A percentile compares a stretch with the other conserved stretches of the same genome.
Conservation (phyloP, 768 basidiomycete species). For the Leccinum subtestaceum region DNA sequence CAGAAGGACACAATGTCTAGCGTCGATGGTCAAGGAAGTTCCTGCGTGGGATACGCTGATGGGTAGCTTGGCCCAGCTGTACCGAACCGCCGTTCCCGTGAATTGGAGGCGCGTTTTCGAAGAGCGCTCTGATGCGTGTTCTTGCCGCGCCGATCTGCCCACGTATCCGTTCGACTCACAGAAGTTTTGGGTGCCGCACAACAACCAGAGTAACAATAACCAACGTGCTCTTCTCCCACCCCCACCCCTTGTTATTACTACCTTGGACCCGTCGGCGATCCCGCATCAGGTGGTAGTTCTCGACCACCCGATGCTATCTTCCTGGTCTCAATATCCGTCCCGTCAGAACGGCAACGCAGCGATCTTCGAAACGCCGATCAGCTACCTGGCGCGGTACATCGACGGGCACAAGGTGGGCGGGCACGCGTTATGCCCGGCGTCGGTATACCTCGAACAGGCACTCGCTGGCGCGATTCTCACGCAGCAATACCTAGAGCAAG, state of each 20-base stretch:
- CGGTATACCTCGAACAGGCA: constrained; percentile 59
- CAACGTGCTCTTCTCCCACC: not conserved
- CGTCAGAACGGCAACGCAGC: constrained; percentile 35
- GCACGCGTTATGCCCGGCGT: constrained; percentile 60
- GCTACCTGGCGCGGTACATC: constrained; percentile 43
- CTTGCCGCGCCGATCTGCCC: constrained; percentile 52
- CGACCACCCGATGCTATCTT: constrained; percentile 37
- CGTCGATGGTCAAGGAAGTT: constrained; percentile 47
- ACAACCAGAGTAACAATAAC: constrained; percentile 26
- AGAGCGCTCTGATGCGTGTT: constrained; percentile 34
- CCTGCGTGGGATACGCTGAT: constrained; percentile 46
- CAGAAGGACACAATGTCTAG: constrained; percentile 40
- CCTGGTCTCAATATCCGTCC: constrained; percentile 44
- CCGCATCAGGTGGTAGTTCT: constrained; percentile 6
- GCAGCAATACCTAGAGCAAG: constrained; percentile 30
- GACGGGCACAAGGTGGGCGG: constrained; percentile 58
- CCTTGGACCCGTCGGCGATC: not conserved
- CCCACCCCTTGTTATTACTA: not conserved
- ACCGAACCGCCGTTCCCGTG: constrained; percentile 39
- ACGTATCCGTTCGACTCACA: constrained; percentile 58
- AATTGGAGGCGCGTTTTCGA: constrained; percentile 56
- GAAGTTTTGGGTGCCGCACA: constrained; percentile 56
- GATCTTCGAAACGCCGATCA: constrained; percentile 54
- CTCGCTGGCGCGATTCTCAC: constrained; percentile 44
- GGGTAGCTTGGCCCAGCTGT: constrained; percentile 47